Conservation (phyloP, 441 rosid genomes). For the Francoa sonchifolia region DNA sequence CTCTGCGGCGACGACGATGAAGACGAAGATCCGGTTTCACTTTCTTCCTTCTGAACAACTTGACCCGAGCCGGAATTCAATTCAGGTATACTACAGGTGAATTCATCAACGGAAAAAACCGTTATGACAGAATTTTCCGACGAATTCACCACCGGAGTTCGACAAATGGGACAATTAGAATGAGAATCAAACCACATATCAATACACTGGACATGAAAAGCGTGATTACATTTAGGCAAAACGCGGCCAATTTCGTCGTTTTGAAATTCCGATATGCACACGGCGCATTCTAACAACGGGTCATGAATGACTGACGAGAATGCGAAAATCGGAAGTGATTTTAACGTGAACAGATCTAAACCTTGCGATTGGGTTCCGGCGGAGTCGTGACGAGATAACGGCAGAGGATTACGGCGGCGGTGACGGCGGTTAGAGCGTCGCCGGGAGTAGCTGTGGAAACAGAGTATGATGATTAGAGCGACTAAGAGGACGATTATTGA, state of each 20-base stretch:
- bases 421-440: too few relatives aligned
- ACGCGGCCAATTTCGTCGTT: conserved; percentile 34
- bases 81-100: too few relatives aligned
- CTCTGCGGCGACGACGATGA: conserved; percentile 12
- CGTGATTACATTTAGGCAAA: conserved; percentile 40
- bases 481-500: conserved; percentile 27
- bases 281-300: conserved; percentile 27
- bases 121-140: too few relatives aligned
- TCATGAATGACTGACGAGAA: conserved; percentile 7
- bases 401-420: too few relatives aligned
- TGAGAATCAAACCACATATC: conserved; percentile 46
- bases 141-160: conserved; percentile 52
- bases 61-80: too few relatives aligned
- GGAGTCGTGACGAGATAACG: too few relatives aligned
- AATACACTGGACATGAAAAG: conserved; percentile 49
- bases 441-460: conserved; percentile 31
- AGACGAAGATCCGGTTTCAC: conserved; percentile 17
- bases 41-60: conserved; percentile 8
- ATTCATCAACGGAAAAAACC: too few relatives aligned
- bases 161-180: conserved; percentile 52
- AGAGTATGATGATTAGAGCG: conserved; percentile 20
- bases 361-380: too few relatives aligned
- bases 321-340: conserved; percentile 23
- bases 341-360: conserved; percentile 15
- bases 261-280: conserved; percentile 47